A percentile compares a stretch with the other conserved stretches of the same genome.
phyloP scores from a whole-genome alignment of 2,329 filamentous ascomycete genomes.

The Aspergillus puulaauensis region DNA sequence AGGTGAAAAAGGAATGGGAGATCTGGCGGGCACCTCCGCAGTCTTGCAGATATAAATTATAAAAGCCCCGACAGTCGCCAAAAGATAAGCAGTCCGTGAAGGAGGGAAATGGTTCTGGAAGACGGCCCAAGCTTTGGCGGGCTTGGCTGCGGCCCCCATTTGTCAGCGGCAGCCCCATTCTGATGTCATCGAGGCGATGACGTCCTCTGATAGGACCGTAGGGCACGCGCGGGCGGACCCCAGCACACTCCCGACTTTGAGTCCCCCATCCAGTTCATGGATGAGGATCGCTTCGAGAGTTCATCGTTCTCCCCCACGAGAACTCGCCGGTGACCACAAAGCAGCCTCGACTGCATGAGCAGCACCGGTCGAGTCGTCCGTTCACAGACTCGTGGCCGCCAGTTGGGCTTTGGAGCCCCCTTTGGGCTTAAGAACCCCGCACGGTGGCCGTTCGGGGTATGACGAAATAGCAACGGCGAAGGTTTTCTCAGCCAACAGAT shows the following conservation, averaged over 20 bases:
- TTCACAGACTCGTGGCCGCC: background rate
- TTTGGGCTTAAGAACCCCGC: background rate
- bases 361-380: too few relatives aligned
- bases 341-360: too few relatives aligned
- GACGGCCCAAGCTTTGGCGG: constrained; percentile 11
- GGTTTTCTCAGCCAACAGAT: constrained; percentile 3
- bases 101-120: constrained; percentile 2
- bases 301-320: background rate
- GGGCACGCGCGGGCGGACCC: background rate
- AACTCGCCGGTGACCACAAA: background rate
- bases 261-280: constrained; percentile 7
- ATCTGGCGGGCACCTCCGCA: background rate
- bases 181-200: constrained; percentile 2
- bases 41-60: too few relatives aligned
- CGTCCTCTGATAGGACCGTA: constrained; percentile 9
- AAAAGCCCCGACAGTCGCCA: too few relatives aligned
- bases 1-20: background rate
- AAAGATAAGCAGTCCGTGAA: too few relatives aligned
- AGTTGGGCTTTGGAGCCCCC: background rate
- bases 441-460: constrained; percentile 1
- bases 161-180: constrained; percentile 5
- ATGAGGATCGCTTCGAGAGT: background rate
- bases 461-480: constrained; percentile 6
- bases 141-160: constrained; percentile 5
- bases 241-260: background rate